Evolutionary conservation across 2,329 filamentous ascomycete genomes (phyloP), one percentile per base, ranked within the genome.

Genomic region (Ophiostoma montium): DNA sequence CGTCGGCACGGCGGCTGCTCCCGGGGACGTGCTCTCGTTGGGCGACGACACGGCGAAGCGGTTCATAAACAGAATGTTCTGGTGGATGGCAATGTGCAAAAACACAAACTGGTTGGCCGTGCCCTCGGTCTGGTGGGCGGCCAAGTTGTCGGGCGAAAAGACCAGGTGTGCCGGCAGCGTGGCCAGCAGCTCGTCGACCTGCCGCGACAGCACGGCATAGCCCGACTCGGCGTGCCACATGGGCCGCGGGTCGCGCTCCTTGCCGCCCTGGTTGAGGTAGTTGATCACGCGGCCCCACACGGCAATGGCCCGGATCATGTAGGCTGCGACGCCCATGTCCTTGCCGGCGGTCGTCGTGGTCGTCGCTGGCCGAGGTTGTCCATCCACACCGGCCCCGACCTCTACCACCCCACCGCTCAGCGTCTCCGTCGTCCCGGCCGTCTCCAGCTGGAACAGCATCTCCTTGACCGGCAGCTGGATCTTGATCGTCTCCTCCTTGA

Each of bases 291-390:
- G 80, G 5, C 92, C 92, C 89, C 90, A 96, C 31, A 95, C 70
- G 2, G 88, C 80, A 53, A 96, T 85, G 2, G 83, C 74, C 18
- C 86, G 80, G 53, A 96, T 84, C 59, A 92, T 84, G 63, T 94
- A 95, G 11, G 90, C 88, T 2, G 88, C 84, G 5, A 94, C 87
- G 2, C 90, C 92, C 88, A 96, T 94, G 60, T 95, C 95, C 8
- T 85, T 80, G 57, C 75, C 80, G 1, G 83, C 72, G 1, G 1
- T 78, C 73, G 52, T 82, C 78, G 3, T 76, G 75, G 1, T 41
- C 36, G 5, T 11, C 11, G 19, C 18, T 27, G 47, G n/a, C n/a
- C n/a, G n/a, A n/a, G n/a, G n/a, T n/a, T n/a, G n/a, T n/a, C n/a
- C n/a, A n/a, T n/a, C n/a, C n/a, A n/a, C n/a, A n/a, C n/a, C n/a